Base-by-base conservation (phyloP, 106 monocot genomes). In the Dioscorea dumetorum region DNA sequence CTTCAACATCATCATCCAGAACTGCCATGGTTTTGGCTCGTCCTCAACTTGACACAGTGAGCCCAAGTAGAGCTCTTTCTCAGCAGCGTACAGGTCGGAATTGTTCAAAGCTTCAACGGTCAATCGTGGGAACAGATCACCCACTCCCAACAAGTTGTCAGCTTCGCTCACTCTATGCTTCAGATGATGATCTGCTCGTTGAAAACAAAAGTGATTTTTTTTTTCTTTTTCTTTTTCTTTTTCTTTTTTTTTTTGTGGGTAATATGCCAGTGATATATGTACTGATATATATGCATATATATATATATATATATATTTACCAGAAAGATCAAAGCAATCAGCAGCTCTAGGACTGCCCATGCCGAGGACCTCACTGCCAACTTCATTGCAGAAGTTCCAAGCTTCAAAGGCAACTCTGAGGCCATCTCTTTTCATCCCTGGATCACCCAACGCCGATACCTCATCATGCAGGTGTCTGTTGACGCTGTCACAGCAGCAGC, bases 1-100 rank as follows among this genome's bases (percentile, higher is more conserved):
- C 78, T 94, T 94, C 50, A 94, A 72, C 94, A 94, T 94, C 53
- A 94, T 28, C 94, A 94, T 94, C 94, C 94, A 94, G 67, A 82
- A 94, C 41, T 94, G 84, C 94, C 94, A 94, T 31, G 90, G 82
- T 13, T n/a, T 31, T 2, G 74, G 73, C 28, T 49, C 15, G 49
- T 84, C 84, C 0, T 22, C 59, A 1, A 90, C 94, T 67, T 90
- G 64, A 51, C 94, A 94, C 19, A 79, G 76, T 2, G 67, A 50
- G 16, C 90, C 94, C 48, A 94, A 59, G 65, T 84, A 87, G 17
- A 90, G 20, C 75, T 90, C 94, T 74, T 94, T 94, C 64, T 68
- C 71, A 11, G 62, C 82, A 1, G 94, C 90, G 24, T 87, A 94
- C 53, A 75, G 73, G 67, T 94, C 94, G 8, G 74, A 72, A 60